phyloP scores from a whole-genome alignment of 2,329 filamentous ascomycete genomes.

The Fusarium metavorans region DNA sequence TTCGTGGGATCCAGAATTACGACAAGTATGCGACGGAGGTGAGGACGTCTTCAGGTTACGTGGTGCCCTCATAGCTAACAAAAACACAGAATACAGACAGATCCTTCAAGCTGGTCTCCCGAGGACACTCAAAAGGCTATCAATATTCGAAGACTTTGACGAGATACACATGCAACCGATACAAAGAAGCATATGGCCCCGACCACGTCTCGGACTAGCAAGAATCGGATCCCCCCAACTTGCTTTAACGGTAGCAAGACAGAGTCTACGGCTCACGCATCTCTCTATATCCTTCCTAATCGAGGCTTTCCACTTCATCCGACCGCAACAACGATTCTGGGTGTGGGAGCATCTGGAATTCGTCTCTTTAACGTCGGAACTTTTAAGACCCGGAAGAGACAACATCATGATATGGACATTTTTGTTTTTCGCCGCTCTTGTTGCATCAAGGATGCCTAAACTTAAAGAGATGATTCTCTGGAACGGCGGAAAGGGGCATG shows the following conservation, averaged over 20 bases:
- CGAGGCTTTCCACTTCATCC: slow-evolving; percentile 1
- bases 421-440: background rate
- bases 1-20: background rate
- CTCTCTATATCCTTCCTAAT: background rate
- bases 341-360: background rate
- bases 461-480: background rate
- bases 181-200: background rate
- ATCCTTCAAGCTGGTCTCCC: background rate
- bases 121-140: background rate
- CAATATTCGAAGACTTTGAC: slow-evolving; percentile 8
- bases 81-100: background rate
- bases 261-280: background rate
- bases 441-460: background rate
- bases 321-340: background rate
- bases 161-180: background rate
- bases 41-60: background rate
- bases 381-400: background rate
- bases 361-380: background rate
- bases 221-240: background rate
- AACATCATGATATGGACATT: background rate
- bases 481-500: background rate
- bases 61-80: background rate
- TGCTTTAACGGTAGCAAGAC: background rate
- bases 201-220: background rate
- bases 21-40: background rate